Base-by-base conservation (phyloP, 2,329 filamentous ascomycete species). In the Nigrospora osmanthi region DNA sequence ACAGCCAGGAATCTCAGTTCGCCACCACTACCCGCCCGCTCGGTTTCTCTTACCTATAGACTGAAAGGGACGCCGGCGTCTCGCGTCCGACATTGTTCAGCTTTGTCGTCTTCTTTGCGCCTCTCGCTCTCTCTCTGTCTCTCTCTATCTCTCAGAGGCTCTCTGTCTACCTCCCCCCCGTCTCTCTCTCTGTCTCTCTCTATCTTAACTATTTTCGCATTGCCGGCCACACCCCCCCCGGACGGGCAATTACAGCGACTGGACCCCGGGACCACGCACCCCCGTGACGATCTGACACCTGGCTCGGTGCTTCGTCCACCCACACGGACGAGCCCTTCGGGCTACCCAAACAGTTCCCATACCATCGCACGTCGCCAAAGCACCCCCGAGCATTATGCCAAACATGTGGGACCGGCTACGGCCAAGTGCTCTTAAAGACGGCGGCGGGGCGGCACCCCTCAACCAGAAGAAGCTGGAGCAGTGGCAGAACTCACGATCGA, bases 391-490 rank as follows among this genome's bases (percentile, higher is more conserved):
- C 14, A 15, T 33, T 36, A 53, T 48, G 51, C 42, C 49, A 34
- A 47, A 50, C 49, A 66, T 67, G 64, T 66, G 61, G 59, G 63
- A 66, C 52, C 62, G 62, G 30, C 52, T 66, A 41, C 60, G 57
- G 48, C 55, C 53, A 35, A 44, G 44, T 36, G 54, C 52, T 50
- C 41, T 38, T 31, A 58, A 54, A 41, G 54, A 59, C 19, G 52
- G 48, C 30, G 51, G 47, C 28, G 34, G 40, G n/a, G 40, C 32
- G 17, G 47, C 49, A 19, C 45, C 54, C 32, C 34, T 58, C 17
- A 48, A 53, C 31, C 53, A 55, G 42, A 60, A 57, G 52, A 61
- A 61, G 45, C 48, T 60, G 43, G 56, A 61, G 42, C 54, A 58
- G 43, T 62, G 58, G 58, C 58, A 62, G 42, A 55, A 58, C 40